Base-by-base conservation (phyloP, 257 asterid genomes). In the Jacaranda mimosifolia region DNA sequence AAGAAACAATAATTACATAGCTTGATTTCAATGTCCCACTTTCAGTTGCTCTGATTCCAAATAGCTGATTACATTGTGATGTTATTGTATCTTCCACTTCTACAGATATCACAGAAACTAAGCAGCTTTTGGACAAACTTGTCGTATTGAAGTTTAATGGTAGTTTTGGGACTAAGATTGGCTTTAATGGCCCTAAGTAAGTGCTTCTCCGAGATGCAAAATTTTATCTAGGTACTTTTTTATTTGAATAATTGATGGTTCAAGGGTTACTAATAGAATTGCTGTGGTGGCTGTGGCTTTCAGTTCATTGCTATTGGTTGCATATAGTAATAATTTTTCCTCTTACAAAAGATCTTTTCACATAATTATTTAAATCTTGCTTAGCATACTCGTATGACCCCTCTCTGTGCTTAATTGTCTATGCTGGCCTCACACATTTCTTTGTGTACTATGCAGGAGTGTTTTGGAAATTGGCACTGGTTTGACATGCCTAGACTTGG, bases 111-210 rank as follows among this genome's bases (percentile, higher is more conserved):
- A 77, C 89, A 58, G 87, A 77, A 73, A 73, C 84, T 55, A 90
- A 85, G 86, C 85, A 81, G 86, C 88, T 94, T 72, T 82, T 94
- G 77, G 94, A 94, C 87, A 94, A 91, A 83, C 93, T 91, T 83
- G 96, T 85, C 10, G 86, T 94, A 52, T 80, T 94, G 87, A 92
- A 87, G 86, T 86, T 77, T 82, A 94, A 89, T 81, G 88, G 87
- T 79, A 57, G 75, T 55, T 74, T 83, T 83, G 97, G 91, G 79
- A 85, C 89, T 76, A 77, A 77, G 43, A 79, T 89, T 82, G 97
- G 99, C 43, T 85, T 84, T 83, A 79, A 65, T 76, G 90, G 87
- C 71, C 94, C 99, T 80, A 92, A 83, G 99, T 94, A 88, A 88
- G 97, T 80, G 72, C 77, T 80, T 79, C 49, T 83, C 26, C 72